Evolutionary conservation across 164 flowering plant species (phyloP).

Genomic region (Aristolochia contorta): DNA sequence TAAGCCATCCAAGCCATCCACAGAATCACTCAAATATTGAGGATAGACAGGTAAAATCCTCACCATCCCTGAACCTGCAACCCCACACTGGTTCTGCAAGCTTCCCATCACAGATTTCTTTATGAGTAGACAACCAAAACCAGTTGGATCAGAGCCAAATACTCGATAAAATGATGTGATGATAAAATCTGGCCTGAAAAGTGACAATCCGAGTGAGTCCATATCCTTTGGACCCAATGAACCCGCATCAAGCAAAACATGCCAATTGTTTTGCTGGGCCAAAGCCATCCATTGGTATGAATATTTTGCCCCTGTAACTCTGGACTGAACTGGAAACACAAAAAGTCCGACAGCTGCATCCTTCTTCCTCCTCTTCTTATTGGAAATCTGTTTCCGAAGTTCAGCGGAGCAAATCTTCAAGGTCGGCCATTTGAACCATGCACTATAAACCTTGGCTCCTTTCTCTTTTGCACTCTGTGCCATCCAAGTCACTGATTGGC

Average conservation of each 20-base stretch:
- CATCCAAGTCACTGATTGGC: constrained; percentile 67
- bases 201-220: constrained; percentile 85
- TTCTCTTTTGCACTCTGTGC: constrained; percentile 52
- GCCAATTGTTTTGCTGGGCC: constrained; percentile 90
- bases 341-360: constrained; percentile 60
- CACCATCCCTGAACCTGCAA: constrained; percentile 63
- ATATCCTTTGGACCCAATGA: constrained; percentile 89
- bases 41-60: constrained; percentile 55
- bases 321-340: constrained; percentile 87
- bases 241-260: constrained; percentile 81
- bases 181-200: constrained; percentile 79
- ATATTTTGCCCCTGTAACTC: constrained; percentile 70
- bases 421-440: constrained; percentile 75
- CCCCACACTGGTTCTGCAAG: constrained; percentile 46
- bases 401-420: constrained; percentile 42
- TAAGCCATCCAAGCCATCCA: constrained; percentile 44
- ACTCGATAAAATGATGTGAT: constrained; percentile 76
- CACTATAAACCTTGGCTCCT: constrained; percentile 53
- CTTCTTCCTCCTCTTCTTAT: constrained; percentile 41
- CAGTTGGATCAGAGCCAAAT: constrained; percentile 83
- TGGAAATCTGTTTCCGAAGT: constrained; percentile 40
- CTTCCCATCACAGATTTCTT: constrained; percentile 70
- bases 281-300: constrained; percentile 86
- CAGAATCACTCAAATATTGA: constrained; percentile 50
- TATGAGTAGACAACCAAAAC: constrained; percentile 77